Base-by-base conservation (phyloP, 73 alveolate species). In the Uronychia binucleata region DNA sequence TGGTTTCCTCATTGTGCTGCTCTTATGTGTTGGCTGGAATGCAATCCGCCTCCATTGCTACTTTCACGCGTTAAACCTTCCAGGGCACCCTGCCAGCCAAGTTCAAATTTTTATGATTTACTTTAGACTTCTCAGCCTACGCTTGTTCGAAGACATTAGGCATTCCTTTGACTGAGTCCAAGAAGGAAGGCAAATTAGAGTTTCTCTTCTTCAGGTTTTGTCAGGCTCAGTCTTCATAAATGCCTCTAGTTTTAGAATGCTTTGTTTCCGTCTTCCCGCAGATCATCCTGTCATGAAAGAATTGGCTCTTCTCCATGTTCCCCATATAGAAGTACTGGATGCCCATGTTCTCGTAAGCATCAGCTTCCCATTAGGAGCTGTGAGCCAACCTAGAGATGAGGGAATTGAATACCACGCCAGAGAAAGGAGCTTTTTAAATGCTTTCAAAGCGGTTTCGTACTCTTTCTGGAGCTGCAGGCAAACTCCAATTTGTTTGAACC, bases 281-380 rank as follows among this genome's bases (percentile, higher is more conserved):
- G 78, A 80, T 57, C 58, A 79, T 57, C n/a, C 93, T 78, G 31
- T 86, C 93, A 31, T 80, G 85, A 46, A 80, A 86, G 31, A 57
- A 86, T 76, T 60, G 32, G 14, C 83, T 26, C 33, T 35, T 86
- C 32, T 86, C 78, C 28, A 86, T 30, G 77, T 86, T 74, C 25
- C 93, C 93, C 67, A 86, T 30, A 67, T 86, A 86, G 57, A 75
- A 86, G 58, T 86, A 83, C 84, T 86, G 31, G 74, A 80, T 34
- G 0, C 89, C 88, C 1, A 86, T 26, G 58, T 74, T 5, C 33
- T 86, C 93, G 80, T 80, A 85, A 0, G 91, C 91, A 26, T 79
- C 30, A 11, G 77, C 35, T 57, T 85, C 91, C 25, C 57, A 74
- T 46, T 76, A 29, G 1, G 58, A 30, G 34, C 77, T 81, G 31